Conservation (phyloP, 106 monocot genomes). For the Acorus calamus region DNA sequence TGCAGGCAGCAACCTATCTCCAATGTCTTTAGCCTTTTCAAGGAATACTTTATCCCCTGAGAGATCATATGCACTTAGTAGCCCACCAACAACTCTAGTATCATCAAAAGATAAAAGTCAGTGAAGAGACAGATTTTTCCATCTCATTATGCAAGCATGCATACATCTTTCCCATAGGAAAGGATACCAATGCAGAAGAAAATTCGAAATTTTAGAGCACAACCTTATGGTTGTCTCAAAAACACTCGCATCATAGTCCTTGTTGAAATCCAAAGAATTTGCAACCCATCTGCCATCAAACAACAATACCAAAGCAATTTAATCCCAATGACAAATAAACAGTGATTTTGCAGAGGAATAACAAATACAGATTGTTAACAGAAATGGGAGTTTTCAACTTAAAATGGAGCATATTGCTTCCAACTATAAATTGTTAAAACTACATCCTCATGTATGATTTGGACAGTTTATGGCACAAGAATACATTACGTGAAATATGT, state of each 20-base stretch:
- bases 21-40: constrained; percentile 90
- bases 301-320: constrained; percentile 4
- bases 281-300: constrained; percentile 80
- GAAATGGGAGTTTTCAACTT: too few species aligned
- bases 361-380: background rate
- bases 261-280: constrained; percentile 79
- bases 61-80: constrained; percentile 93
- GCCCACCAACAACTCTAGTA: constrained; percentile 83
- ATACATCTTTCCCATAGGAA: background rate
- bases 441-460: too few species aligned
- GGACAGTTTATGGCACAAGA: too few species aligned
- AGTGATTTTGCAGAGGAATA: background rate
- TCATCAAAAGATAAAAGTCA: too few species aligned
- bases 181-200: constrained; percentile 13
- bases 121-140: too few species aligned
- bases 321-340: background rate
- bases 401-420: too few species aligned
- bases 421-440: too few species aligned
- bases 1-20: constrained; percentile 75
- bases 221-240: constrained; percentile 99
- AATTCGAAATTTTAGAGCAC: constrained; percentile 47
- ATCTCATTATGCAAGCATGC: background rate
- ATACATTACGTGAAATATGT: too few species aligned
- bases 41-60: constrained; percentile 90
- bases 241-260: constrained; percentile 90